Evolutionary conservation across 768 basidiomycete genomes (phyloP), one percentile per base, ranked within the genome.

Genomic region (Kwoniella shandongensis): DNA sequence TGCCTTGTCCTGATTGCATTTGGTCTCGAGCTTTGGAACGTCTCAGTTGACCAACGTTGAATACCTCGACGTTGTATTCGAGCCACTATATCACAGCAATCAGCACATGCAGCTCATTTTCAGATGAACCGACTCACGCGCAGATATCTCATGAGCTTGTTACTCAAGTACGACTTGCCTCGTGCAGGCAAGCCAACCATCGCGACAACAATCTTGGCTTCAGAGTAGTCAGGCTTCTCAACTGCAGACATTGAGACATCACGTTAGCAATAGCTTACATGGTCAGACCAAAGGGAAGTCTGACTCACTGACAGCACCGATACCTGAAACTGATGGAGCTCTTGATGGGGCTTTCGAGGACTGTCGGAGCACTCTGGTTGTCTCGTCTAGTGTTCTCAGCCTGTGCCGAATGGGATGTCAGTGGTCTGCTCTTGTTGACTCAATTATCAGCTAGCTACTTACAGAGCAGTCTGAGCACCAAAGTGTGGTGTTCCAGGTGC

Each of bases 111-210:
- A n/a, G 13, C 3, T 49, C 1, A 46, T 25, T 12, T 26, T 23
- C 20, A 6, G 35, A 25, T 3, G 20, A 35, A 1, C 22, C 32
- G 18, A 74, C 83, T 62, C 62, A 91, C 94, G 78, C 89, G 88
- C 39, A 99, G 81, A 75, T 99, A 99, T 58, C 93, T 84, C 87
- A 86, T 91, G 60, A 99, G 84, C 79, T 94, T 98, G 78, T 99
- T 99, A 76, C 89, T 92, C 58, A 99, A 84, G 77, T 97, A 99
- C 1, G 93, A 97, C 79, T 99, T 99, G 17, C 96, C 96, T 56
- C 96, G 82, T 2, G 96, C 96, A n/a, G 96, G 96, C 41, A 99
- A 78, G 26, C 96, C 96, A 58, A 98, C 91, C 90, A 97, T 97
- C 2, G 94, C 94, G 11, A 98, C 83, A 6, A 99, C 91, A 63